These are phyloP conservation scores for Podosphaera fusca DNA, from an alignment of 2,329 filamentous ascomycete species.

Conservation along the genomic window DNA sequence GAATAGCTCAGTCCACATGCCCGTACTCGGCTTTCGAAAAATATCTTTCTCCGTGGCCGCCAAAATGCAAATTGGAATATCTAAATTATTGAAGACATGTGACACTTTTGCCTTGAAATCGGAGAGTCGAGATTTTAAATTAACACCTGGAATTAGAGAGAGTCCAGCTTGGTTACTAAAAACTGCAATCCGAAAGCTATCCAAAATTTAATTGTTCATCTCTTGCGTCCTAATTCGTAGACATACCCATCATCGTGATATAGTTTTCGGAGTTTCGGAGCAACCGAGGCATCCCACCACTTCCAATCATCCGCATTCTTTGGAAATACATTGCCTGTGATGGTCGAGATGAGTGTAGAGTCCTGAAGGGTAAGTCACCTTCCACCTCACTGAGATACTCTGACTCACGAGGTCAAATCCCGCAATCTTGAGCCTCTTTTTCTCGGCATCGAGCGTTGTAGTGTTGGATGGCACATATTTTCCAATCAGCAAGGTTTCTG, in stretches of 20 bases:
- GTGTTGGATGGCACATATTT: conserved; percentile 29
- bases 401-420: conserved; percentile 41
- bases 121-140: conserved; percentile 40
- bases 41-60: conserved; percentile 65
- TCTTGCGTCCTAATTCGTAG: background rate
- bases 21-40: conserved; percentile 66
- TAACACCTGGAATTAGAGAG: conserved; percentile 44
- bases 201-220: background rate
- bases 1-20: conserved; percentile 63
- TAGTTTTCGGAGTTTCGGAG: conserved; percentile 39
- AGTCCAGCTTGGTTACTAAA: conserved; percentile 80
- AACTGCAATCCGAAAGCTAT: conserved; percentile 51
- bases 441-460: too few species aligned
- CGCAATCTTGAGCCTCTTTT: conserved; percentile 28
- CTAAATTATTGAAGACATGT: conserved; percentile 44
- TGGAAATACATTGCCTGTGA: conserved; percentile 60
- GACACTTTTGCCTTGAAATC: conserved; percentile 69
- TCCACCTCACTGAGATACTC: background rate
- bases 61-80: conserved; percentile 60
- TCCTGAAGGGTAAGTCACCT: conserved; percentile 29
- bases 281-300: conserved; percentile 68
- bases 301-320: conserved; percentile 62
- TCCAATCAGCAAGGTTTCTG: conserved; percentile 48
- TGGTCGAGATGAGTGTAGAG: conserved; percentile 61
- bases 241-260: conserved; percentile 40